Evolutionary conservation across 2,329 filamentous ascomycete species (phyloP).

Genomic region (Aspergillus melleus): DNA sequence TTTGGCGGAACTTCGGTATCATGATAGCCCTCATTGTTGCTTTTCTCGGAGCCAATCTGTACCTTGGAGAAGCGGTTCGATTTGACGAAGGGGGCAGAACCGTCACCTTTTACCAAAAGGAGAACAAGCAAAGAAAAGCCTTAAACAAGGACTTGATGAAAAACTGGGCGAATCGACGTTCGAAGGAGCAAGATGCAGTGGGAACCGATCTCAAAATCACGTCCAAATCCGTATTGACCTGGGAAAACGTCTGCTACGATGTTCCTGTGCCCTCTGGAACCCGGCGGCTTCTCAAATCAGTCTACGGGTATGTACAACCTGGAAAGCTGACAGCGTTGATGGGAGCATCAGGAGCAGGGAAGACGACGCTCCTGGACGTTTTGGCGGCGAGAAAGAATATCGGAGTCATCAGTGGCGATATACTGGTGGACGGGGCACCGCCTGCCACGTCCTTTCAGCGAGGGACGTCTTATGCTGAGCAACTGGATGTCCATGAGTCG

Average conservation of each 20-base stretch:
- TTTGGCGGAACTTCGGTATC: slow-evolving; percentile 64
- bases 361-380: slow-evolving; percentile 81
- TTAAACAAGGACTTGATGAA: slow-evolving; percentile 39
- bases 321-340: slow-evolving; percentile 53
- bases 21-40: slow-evolving; percentile 37
- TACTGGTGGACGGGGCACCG: slow-evolving; percentile 60
- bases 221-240: slow-evolving; percentile 58
- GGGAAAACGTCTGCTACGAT: slow-evolving; percentile 53
- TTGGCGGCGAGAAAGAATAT: slow-evolving; percentile 66
- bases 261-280: slow-evolving; percentile 50
- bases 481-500: slow-evolving; percentile 64
- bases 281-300: slow-evolving; percentile 45
- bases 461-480: slow-evolving; percentile 65
- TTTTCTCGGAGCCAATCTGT: slow-evolving; percentile 40
- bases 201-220: slow-evolving; percentile 52
- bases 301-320: slow-evolving; percentile 52
- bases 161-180: slow-evolving; percentile 39
- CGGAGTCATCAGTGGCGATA: slow-evolving; percentile 63
- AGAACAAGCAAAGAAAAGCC: slow-evolving; percentile 38
- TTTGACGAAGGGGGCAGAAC: slow-evolving; percentile 45
- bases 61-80: slow-evolving; percentile 40
- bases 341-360: slow-evolving; percentile 68
- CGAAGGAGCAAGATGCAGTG: slow-evolving; percentile 35
- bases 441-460: slow-evolving; percentile 63
- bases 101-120: slow-evolving; percentile 43